Evolutionary conservation across 2,329 filamentous ascomycete genomes (phyloP).

Genomic region (Ascochyta pisi): DNA sequence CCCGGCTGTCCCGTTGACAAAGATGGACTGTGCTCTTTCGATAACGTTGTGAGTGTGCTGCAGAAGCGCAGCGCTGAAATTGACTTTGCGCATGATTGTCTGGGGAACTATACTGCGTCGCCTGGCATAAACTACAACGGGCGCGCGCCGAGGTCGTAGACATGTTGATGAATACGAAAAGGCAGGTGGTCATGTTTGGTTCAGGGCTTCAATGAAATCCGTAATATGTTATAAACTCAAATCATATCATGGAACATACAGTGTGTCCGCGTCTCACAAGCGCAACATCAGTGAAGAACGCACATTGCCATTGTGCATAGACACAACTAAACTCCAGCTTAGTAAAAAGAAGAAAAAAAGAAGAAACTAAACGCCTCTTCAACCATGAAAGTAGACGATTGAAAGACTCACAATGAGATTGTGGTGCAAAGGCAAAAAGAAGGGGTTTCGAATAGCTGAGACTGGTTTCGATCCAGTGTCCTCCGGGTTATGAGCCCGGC

Average conservation of each 20-base stretch:
- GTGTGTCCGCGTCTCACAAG: no score
- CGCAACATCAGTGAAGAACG: no score
- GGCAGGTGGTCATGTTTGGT: not conserved
- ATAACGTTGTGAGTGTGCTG: constrained; percentile 37
- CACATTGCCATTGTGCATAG: no score
- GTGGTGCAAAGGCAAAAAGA: constrained; percentile 4
- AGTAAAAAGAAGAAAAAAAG: no score
- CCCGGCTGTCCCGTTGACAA: constrained; percentile 29
- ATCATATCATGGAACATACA: no score
- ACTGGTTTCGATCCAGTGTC: constrained; percentile 34
- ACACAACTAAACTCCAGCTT: no score
- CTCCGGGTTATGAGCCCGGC: constrained; percentile 45
- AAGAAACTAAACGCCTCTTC: no score
- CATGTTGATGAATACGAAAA: not conserved
- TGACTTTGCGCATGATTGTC: constrained; percentile 40
- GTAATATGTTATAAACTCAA: no score
- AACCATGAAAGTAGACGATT: no score
- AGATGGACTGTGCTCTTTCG: constrained; percentile 39
- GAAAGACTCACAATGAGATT: no score
- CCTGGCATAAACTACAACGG: constrained; percentile 39
- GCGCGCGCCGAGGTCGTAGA: constrained; percentile 24
- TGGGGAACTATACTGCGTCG: constrained; percentile 36
- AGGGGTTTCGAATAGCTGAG: constrained; percentile 20
- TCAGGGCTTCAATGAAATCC: not conserved
- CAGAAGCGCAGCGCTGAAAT: constrained; percentile 38